Evolutionary conservation across 2,329 filamentous ascomycete species (phyloP), one percentile per base, ranked within the genome.

Genomic region (Neofusicoccum ribis): DNA sequence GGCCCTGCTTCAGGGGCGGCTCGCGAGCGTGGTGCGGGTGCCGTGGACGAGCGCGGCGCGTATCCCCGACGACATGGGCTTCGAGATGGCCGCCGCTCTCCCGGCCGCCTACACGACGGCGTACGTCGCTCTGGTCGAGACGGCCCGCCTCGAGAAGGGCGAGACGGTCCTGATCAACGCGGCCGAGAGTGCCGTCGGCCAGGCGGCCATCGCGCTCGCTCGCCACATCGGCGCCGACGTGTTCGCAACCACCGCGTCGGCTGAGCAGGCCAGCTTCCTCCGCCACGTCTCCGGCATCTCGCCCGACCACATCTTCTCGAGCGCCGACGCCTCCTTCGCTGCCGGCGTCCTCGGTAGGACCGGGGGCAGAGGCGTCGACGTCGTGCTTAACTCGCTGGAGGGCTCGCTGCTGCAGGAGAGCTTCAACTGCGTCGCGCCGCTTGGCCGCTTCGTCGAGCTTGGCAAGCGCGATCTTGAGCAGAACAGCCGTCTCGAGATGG

Each of bases 251-350:
- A 73, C 71, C 3, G 70, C 70, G 2, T 69, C 63, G 9, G 41
- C 60, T 9, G 69, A 68, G 23, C 74, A 77, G 69, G 66, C 56
- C 15, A 27, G 68, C 4, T 65, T 73, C 12, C 41, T 77, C 2
- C 52, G 65, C 15, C 49, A 70, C 3, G 49, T 64, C 7, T 71
- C 67, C 56, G 68, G 68, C 23, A 69, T 79, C n/a, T 65, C 70
- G 0, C 68, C 68, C 12, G 70, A 73, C 43, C 71, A 73, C 52
- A 77, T 78, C 64, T 75, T 78, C 66, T 67, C 63, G 63, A 70
- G 66, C 58, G 62, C 72, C 23, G 70, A 75, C 46, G 58, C 64
- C 0, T 67, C 66, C 9, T 78, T 79, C 52, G 69, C 56, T 1
- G 60, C 60, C 8, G 72, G 60, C 5, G 63, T 78, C 2, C 43